Evolutionary conservation across 169 alveolate species (phyloP), one percentile per base, ranked within the genome.

Genomic region (Cryptosporidium meleagridis): DNA sequence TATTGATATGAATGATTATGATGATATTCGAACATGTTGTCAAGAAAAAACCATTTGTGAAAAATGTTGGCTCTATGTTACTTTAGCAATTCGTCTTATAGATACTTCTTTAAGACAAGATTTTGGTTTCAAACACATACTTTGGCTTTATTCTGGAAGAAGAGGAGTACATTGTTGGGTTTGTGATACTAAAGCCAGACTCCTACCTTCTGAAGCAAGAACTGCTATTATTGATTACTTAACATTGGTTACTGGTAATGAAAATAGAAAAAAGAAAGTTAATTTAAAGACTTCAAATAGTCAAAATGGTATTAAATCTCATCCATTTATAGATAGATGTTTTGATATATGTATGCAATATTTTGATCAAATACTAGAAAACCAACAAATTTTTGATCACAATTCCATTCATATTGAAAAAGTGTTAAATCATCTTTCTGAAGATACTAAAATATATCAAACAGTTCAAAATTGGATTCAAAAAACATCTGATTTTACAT

Each of bases 121-220:
- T 91, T 98, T 98, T 91, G 99, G 99, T 6, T 97, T 96, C 93
- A 91, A 95, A 69, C 93, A 96, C 72, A 91, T 97, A 48, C 93
- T 97, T 68, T 98, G 98, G 98, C 99, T 98, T 21, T 98, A 95
- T 94, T 97, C 99, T 21, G 99, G 99, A 33, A 95, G 99, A 75
- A 96, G 99, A 93, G 99, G 99, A 52, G 96, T 98, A 29, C 99
- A 98, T 93, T 97, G 99, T 91, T 98, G 99, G 99, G 97, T 98
- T 29, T 95, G 99, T 84, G 98, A 97, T 68, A 70, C 92, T 2
- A 48, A 68, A 7, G 96, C 96, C n/a, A 69, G 96, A 12, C 67
- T 68, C 26, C 72, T 94, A 6, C 95, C 96, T 2, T 51, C 86
- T 31, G 96, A 94, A 14, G 96, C 94, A 14, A 69, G 96, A 18